Conservation (phyloP, 768 basidiomycete species). For the Tylopilus balloui region DNA sequence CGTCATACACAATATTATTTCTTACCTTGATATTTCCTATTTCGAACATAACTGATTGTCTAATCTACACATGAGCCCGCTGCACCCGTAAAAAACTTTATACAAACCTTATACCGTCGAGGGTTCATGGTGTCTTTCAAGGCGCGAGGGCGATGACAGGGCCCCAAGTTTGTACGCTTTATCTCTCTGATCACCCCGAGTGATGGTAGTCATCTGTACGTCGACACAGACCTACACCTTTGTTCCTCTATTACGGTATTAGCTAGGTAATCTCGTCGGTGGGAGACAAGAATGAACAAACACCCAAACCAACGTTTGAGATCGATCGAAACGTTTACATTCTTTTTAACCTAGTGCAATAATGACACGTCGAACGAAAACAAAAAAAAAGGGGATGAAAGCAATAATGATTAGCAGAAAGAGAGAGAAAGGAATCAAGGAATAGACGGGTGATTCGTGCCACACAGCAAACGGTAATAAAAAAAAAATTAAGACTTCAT, state of each 20-base stretch:
- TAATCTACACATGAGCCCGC: not conserved
- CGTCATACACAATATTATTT: not conserved
- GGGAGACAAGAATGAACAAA: not conserved
- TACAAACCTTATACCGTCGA: conserved; percentile 22
- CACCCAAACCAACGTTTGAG: conserved; percentile 1
- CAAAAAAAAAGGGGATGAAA: conserved; percentile 17
- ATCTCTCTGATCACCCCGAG: not conserved
- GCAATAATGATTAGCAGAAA: conserved; percentile 33
- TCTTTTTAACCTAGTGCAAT: conserved; percentile 6
- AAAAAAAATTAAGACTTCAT: conserved; percentile 13
- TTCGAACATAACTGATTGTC: conserved; percentile 1
- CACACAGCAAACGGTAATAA: conserved; percentile 13
- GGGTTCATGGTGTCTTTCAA: conserved; percentile 3
- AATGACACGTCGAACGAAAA: conserved; percentile 7
- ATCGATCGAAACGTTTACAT: conserved; percentile 6
- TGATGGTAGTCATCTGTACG: not conserved
- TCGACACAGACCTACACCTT: conserved; percentile 7
- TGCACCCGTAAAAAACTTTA: not conserved
- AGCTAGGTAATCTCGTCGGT: not conserved
- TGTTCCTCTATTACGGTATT: conserved; percentile 7
- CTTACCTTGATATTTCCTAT: not conserved
- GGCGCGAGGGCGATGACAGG: not conserved
- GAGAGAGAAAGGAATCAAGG: conserved; percentile 1
- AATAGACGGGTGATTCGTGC: conserved; percentile 5
- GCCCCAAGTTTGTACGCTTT: not conserved